Conservation (phyloP, 345 rosid species). For the Heritiera fomes region DNA sequence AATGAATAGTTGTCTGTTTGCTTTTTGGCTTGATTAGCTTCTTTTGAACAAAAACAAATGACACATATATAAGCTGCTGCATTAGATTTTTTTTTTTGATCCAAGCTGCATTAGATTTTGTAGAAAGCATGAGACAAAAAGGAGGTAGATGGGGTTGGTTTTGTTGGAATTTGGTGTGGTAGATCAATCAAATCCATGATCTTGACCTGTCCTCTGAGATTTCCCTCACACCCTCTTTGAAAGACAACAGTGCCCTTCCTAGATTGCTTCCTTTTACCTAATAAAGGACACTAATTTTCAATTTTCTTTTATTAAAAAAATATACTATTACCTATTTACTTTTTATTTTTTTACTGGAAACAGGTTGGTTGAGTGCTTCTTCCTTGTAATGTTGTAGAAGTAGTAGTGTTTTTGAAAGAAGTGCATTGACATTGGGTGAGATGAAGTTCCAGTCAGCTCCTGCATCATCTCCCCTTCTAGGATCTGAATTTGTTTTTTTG, state of each 20-base stretch:
- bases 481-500: not conserved
- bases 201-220: constrained; percentile 14
- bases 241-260: constrained; percentile 11
- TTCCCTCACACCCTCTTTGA: constrained; percentile 10
- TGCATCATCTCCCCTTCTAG: not conserved
- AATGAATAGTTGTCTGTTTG: constrained; percentile 7
- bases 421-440: not conserved
- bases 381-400: not conserved
- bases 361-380: not conserved
- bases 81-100: not conserved
- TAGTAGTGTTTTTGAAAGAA: not conserved
- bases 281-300: not conserved
- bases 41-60: not conserved
- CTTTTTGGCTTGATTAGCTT: constrained; percentile 8
- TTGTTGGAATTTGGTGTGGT: constrained; percentile 8
- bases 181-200: constrained; percentile 1
- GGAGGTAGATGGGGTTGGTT: not conserved
- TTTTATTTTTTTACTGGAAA: too few relatives aligned
- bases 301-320: not conserved
- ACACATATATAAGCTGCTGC: not conserved
- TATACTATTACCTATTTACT: too few relatives aligned
- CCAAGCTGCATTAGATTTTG: not conserved
- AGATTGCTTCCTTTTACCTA: constrained; percentile 4
- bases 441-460: not conserved
- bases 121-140: constrained; percentile 13